phyloP scores from a whole-genome alignment of 2,329 filamentous ascomycete species.

The Phaeosphaeria sp. region DNA sequence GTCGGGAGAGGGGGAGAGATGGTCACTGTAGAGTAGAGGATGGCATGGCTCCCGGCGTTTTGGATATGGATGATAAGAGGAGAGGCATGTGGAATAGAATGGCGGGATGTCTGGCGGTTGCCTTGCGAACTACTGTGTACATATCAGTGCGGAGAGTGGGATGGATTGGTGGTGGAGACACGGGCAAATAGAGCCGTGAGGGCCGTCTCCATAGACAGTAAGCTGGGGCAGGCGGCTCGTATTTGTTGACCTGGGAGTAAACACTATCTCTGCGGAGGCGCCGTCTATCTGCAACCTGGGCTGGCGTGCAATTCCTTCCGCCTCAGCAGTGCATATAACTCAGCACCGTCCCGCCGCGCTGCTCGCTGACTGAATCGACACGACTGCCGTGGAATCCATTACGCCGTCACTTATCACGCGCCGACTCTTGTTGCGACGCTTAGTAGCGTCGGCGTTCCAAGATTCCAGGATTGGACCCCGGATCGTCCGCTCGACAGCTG shows the following conservation, averaged over 20 bases:
- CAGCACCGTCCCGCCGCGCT: conserved; percentile 4
- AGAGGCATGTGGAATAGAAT: not conserved
- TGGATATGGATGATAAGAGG: not conserved
- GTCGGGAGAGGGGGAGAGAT: not conserved
- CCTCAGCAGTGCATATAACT: conserved; percentile 13
- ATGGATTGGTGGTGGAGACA: not conserved
- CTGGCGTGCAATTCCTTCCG: conserved; percentile 4
- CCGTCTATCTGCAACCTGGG: conserved; percentile 4
- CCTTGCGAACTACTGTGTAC: not conserved
- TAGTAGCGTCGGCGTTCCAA: not conserved
- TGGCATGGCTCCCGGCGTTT: no score
- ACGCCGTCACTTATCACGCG: conserved; percentile 7
- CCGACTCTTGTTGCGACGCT: conserved; percentile 4
- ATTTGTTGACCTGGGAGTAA: conserved; percentile 4
- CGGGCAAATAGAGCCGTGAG: not conserved
- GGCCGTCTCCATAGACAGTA: not conserved
- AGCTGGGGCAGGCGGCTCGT: conserved; percentile 1
- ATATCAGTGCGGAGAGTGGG: no score
- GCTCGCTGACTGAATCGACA: conserved; percentile 1
- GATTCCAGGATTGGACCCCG: conserved; percentile 1
- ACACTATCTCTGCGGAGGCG: conserved; percentile 43
- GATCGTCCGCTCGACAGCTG: not conserved
- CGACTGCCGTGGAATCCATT: conserved; percentile 13
- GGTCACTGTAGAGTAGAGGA: no score
- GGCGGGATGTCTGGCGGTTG: not conserved